Percentiles rank a stretch among this genome's conserved stretches.
These are phyloP conservation scores for Fusarium sp. DNA, from an alignment of 2,329 filamentous ascomycete genomes.

Conservation along the genomic window DNA sequence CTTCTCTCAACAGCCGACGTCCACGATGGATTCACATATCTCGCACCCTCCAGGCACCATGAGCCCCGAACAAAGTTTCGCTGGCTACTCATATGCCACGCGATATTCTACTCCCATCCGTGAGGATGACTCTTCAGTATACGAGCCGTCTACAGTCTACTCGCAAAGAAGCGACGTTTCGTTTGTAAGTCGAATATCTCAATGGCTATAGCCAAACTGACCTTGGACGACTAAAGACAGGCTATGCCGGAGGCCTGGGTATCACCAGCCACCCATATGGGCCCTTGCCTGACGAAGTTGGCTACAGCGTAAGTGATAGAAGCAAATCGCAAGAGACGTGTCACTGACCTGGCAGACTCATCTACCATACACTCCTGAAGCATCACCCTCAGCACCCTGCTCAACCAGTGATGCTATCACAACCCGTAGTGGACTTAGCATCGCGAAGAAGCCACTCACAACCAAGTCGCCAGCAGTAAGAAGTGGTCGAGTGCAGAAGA, in stretches of 20 bases:
- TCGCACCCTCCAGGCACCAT: slow-evolving; percentile 29
- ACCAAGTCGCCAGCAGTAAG: slow-evolving; percentile 31
- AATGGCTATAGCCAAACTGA: neutral
- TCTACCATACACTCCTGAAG: slow-evolving; percentile 58
- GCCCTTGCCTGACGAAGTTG: slow-evolving; percentile 37
- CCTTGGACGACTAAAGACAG: slow-evolving; percentile 23
- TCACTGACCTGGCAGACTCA: slow-evolving; percentile 29
- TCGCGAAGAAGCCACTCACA: slow-evolving; percentile 41
- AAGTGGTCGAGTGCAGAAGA: slow-evolving; percentile 43
- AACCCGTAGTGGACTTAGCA: slow-evolving; percentile 53
- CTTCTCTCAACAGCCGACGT: slow-evolving; percentile 22
- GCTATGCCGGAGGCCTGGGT: slow-evolving; percentile 20
- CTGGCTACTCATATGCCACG: slow-evolving; percentile 19
- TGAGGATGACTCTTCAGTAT: slow-evolving; percentile 34
- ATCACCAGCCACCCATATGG: slow-evolving; percentile 34
- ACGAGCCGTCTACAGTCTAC: slow-evolving; percentile 37
- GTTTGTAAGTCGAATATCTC: slow-evolving; percentile 31
- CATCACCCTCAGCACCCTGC: slow-evolving; percentile 60
- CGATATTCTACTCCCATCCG: slow-evolving; percentile 38
- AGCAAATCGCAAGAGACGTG: neutral
- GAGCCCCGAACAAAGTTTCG: slow-evolving; percentile 17
- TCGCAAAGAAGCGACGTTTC: slow-evolving; percentile 31
- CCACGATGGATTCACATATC: slow-evolving; percentile 33
- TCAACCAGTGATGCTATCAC: slow-evolving; percentile 46
- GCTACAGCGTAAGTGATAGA: slow-evolving; percentile 36